Conservation (phyloP, 305 asterid genomes). For the Fraxinus sp. region DNA sequence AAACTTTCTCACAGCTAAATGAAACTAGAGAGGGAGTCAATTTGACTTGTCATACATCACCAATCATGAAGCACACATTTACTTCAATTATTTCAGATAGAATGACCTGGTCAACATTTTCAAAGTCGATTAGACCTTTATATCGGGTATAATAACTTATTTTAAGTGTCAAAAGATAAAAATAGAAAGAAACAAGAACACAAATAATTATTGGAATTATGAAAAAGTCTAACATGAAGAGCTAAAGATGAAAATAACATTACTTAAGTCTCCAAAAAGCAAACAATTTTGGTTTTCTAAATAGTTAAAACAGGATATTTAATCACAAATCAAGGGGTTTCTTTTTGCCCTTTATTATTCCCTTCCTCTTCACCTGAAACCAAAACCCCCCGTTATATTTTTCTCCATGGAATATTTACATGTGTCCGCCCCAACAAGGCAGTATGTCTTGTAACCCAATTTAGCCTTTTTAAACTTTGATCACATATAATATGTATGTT, state of each 20-base stretch:
- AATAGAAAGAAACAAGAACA: background rate
- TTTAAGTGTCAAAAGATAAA: background rate
- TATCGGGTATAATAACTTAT: background rate
- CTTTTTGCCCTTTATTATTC: background rate
- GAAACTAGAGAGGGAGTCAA: background rate
- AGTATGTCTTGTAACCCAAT: background rate
- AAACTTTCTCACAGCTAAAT: background rate
- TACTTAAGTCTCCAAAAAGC: background rate
- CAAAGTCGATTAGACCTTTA: background rate
- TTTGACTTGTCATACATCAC: background rate
- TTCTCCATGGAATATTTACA: background rate
- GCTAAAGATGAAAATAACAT: background rate
- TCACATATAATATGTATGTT: background rate
- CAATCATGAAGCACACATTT: background rate
- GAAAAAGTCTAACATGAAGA: background rate
- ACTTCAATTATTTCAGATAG: background rate
- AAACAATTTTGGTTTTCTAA: background rate
- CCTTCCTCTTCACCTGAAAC: background rate
- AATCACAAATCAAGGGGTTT: background rate
- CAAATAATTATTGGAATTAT: background rate
- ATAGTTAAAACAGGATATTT: background rate
- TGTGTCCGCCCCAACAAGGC: background rate
- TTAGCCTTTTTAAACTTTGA: background rate
- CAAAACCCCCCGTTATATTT: background rate
- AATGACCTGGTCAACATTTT: background rate